phyloP scores from a whole-genome alignment of 108 stramenopile genomes.

The Mayamaea pseudoterrestris region DNA sequence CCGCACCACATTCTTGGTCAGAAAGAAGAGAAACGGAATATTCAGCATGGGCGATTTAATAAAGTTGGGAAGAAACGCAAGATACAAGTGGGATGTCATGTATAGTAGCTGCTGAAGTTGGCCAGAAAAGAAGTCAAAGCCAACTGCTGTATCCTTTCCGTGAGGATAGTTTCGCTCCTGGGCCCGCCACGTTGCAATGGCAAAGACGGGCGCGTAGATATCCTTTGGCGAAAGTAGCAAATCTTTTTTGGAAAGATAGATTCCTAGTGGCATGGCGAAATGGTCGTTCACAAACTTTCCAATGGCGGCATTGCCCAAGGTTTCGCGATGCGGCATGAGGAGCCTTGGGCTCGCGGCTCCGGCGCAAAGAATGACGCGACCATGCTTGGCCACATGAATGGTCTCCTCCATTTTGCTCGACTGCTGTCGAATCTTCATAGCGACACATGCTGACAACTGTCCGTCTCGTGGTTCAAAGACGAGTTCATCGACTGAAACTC shows the following conservation, averaged over 20 bases:
- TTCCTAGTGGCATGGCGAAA: constrained; percentile 18
- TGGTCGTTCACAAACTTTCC: constrained; percentile 22
- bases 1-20: not conserved
- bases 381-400: no score
- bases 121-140: constrained; percentile 12
- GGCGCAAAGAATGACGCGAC: constrained; percentile 8
- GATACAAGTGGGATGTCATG: constrained; percentile 11
- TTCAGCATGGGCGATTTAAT: not conserved
- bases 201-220: constrained; percentile 14
- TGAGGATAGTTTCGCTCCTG: not conserved
- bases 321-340: constrained; percentile 6
- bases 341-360: constrained; percentile 15
- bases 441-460: no score
- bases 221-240: constrained; percentile 5
- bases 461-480: no score
- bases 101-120: constrained; percentile 4
- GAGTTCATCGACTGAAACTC: no score
- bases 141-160: not conserved
- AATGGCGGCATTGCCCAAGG: constrained; percentile 8
- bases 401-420: no score
- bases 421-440: no score
- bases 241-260: constrained; percentile 12
- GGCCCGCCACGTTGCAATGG: not conserved
- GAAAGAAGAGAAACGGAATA: not conserved
- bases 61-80: constrained; percentile 8